Percentiles rank a stretch among this genome's conserved stretches.
These are phyloP conservation scores for Actinomucor elegans DNA, from an alignment of 371 early-diverging fungal genomes.

Conservation along the genomic window DNA sequence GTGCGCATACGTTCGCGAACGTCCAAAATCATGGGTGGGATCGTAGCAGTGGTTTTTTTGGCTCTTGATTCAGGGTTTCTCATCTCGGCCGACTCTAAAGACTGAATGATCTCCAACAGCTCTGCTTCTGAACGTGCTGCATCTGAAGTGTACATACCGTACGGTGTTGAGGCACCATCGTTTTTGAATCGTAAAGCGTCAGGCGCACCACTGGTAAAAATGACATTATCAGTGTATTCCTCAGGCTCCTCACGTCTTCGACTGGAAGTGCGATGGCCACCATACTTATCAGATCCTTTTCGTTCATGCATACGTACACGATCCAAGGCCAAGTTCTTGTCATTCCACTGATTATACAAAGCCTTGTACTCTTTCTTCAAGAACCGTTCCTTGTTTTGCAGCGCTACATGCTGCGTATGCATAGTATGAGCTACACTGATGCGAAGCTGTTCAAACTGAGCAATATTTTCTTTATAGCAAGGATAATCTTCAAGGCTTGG, in stretches of 20 bases:
- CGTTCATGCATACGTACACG: constrained; percentile 43
- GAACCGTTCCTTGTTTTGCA: constrained; percentile 31
- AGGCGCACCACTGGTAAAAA: constrained; percentile 39
- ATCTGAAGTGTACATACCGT: constrained; percentile 62
- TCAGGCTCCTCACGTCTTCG: constrained; percentile 46
- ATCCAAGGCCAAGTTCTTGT: constrained; percentile 41
- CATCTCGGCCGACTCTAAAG: constrained; percentile 74
- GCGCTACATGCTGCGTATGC: constrained; percentile 10
- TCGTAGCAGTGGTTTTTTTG: constrained; percentile 74
- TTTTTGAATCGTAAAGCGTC: constrained; percentile 45
- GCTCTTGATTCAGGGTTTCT: constrained; percentile 77
- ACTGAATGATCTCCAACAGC: constrained; percentile 74
- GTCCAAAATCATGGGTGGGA: constrained; percentile 77
- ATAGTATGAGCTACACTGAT: constrained; percentile 24
- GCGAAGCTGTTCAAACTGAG: constrained; percentile 25
- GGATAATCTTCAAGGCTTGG: constrained; percentile 57
- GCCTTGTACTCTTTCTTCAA: constrained; percentile 43
- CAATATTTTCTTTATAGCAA: constrained; percentile 56
- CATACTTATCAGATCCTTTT: constrained; percentile 29
- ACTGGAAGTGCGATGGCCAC: constrained; percentile 27
- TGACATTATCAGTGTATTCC: constrained; percentile 42
- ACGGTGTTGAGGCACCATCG: constrained; percentile 35
- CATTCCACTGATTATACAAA: constrained; percentile 40
- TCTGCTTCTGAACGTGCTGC: constrained; percentile 86
- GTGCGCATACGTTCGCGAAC: constrained; percentile 56